Base-by-base conservation (phyloP, 2,329 filamentous ascomycete genomes). In the Colletotrichum costaricense region DNA sequence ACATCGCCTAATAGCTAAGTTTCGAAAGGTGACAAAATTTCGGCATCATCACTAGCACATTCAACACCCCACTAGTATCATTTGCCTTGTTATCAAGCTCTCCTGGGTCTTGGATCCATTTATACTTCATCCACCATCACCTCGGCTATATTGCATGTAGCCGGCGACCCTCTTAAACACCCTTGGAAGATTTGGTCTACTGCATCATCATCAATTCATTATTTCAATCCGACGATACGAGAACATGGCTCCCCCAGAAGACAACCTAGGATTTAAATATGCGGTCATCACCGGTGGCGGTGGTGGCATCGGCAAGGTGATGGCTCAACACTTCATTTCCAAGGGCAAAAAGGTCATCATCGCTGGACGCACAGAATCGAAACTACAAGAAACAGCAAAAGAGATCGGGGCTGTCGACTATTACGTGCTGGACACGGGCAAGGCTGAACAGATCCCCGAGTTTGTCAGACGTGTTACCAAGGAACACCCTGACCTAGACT, bases 361-460 rank as follows among this genome's bases (percentile, higher is more conserved):
- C 66, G 86, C 82, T 33, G 87, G 88, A 3, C 85, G 88, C 11
- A 91, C 88, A 4, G 87, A 90, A 75, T 85, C 86, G 1, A 90
- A 86, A 2, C 83, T 91, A 1, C 79, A 84, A 64, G 74, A 79
- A 1, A 83, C 88, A 0, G 80, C 84, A 5, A 76, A 80, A 35
- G 81, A 84, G 22, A 82, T 91, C 19, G 84, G 84, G 0, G 85
- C 85, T 2, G 81, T 82, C 0, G 84, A 81, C 0, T 91, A 90
- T 76, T 90, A 90, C 73, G 83, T 85, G 0, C 77, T 86, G 1
- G 88, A 91, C 77, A 88, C 87, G 0, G 86, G 88, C 64, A 80
- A 86, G 4, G 83, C 84, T 0, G 64, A 78, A 0, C 77, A 81
- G 1, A 86, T 90, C 9, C 81, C 86, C 0, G 56, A 64, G 0